Conservation (phyloP, 2,329 filamentous ascomycete species). For the Xylaria sp. region DNA sequence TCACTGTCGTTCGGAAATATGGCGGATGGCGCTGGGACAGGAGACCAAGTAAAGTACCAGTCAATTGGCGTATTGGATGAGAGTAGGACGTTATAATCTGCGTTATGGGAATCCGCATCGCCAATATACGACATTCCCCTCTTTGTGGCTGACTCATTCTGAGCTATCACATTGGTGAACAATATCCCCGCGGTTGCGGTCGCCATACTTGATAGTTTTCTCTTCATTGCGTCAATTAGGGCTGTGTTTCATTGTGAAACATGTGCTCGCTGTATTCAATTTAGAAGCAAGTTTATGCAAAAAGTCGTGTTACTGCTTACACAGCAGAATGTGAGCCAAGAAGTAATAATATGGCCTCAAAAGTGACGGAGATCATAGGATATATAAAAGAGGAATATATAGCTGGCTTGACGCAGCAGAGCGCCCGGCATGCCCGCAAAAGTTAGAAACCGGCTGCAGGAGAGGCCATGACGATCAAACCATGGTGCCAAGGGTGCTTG, state of each 20-base stretch:
- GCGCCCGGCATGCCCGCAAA: background rate
- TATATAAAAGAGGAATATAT: background rate
- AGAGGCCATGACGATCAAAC: slow-evolving; percentile 8
- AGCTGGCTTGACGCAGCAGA: slow-evolving; percentile 22
- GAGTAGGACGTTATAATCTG: slow-evolving; percentile 51
- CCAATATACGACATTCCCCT: slow-evolving; percentile 46
- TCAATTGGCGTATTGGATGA: slow-evolving; percentile 52
- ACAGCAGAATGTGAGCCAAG: background rate
- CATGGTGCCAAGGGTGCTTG: slow-evolving; percentile 14
- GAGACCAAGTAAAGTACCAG: slow-evolving; percentile 59
- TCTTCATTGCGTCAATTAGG: background rate
- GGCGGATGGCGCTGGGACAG: slow-evolving; percentile 42
- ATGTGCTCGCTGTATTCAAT: too few species aligned
- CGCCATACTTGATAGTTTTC: background rate
- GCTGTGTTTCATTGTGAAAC: background rate
- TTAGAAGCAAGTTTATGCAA: background rate
- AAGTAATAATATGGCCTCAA: background rate
- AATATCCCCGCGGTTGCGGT: slow-evolving; percentile 12
- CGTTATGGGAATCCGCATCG: slow-evolving; percentile 35
- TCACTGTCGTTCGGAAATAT: slow-evolving; percentile 42
- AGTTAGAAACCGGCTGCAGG: slow-evolving; percentile 6
- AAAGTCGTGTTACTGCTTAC: background rate
- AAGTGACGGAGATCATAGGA: background rate
- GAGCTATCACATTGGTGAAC: slow-evolving; percentile 3
- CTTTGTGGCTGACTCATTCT: slow-evolving; percentile 37